Conservation (phyloP, 768 basidiomycete genomes). For the Piloderma croceum region DNA sequence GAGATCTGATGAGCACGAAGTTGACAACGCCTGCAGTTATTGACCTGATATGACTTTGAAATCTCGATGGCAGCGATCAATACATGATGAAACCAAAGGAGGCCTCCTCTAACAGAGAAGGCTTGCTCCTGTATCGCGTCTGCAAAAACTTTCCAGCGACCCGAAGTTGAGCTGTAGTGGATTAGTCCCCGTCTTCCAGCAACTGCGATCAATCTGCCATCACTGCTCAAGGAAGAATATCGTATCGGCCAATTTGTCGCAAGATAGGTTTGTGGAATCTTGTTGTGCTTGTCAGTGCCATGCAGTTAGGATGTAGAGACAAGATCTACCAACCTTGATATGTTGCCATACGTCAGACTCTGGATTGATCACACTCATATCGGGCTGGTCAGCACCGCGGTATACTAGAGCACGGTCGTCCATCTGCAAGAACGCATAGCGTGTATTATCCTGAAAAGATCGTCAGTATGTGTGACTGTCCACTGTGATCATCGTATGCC, state of each 20-base stretch:
- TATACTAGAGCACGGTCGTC: slow-evolving; percentile 92
- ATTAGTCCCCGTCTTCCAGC: slow-evolving; percentile 87
- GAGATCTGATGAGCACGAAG: slow-evolving; percentile 5
- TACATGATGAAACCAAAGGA: slow-evolving; percentile 96
- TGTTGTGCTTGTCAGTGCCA: slow-evolving; percentile 2
- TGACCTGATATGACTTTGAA: slow-evolving; percentile 70
- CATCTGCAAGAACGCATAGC: slow-evolving; percentile 92
- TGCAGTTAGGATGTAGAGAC: background rate
- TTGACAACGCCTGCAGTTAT: slow-evolving; percentile 14
- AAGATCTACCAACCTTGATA: slow-evolving; percentile 58
- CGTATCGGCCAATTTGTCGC: slow-evolving; percentile 91
- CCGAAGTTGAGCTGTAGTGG: slow-evolving; percentile 91
- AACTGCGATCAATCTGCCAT: slow-evolving; percentile 87
- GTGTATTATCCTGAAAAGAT: slow-evolving; percentile 74
- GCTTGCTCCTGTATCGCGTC: slow-evolving; percentile 80
- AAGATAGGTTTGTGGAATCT: slow-evolving; percentile 89
- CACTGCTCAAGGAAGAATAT: slow-evolving; percentile 84
- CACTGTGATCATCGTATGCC: slow-evolving; percentile 19
- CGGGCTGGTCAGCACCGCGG: slow-evolving; percentile 94
- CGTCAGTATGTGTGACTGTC: slow-evolving; percentile 1
- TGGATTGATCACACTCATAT: slow-evolving; percentile 97
- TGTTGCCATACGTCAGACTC: slow-evolving; percentile 98
- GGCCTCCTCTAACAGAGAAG: slow-evolving; percentile 82
- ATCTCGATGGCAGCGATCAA: slow-evolving; percentile 87
- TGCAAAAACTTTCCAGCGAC: slow-evolving; percentile 89